A percentile compares a stretch with the other conserved stretches of the same genome.
phyloP scores from a whole-genome alignment of 768 basidiomycete genomes.

The Suillus weaverae region DNA sequence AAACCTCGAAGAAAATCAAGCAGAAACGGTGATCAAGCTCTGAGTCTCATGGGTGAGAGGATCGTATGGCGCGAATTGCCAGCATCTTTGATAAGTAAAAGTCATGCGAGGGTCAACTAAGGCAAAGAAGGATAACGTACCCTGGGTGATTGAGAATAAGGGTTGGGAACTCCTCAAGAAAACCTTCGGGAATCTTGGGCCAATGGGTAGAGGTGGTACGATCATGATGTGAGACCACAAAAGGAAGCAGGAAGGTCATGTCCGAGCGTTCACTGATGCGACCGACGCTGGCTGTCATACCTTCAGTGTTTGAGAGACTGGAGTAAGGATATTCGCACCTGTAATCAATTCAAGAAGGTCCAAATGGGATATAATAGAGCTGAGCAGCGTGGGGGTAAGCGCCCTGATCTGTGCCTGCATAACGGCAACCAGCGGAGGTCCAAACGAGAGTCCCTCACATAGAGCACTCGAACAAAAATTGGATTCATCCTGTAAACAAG shows the following conservation, averaged over 20 bases:
- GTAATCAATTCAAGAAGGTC: slow-evolving; percentile 10
- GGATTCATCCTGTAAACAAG: not conserved
- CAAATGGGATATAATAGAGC: slow-evolving; percentile 2
- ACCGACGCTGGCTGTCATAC: slow-evolving; percentile 1
- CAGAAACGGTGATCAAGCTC: not conserved
- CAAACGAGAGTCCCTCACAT: slow-evolving; percentile 2
- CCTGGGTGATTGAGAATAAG: slow-evolving; percentile 7
- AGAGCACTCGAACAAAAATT: not conserved
- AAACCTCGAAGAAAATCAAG: not conserved
- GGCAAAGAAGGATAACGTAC: not conserved
- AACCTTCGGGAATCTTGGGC: slow-evolving; percentile 8
- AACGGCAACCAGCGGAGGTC: not conserved
- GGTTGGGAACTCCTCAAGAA: not conserved
- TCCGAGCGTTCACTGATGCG: slow-evolving; percentile 1
- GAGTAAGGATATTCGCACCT: slow-evolving; percentile 1
- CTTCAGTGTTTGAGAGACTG: not conserved
- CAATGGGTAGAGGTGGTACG: slow-evolving; percentile 9
- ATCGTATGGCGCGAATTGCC: slow-evolving; percentile 13
- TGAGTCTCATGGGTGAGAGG: slow-evolving; percentile 6
- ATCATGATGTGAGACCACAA: slow-evolving; percentile 13
- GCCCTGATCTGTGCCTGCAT: slow-evolving; percentile 7
- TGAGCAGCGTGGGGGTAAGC: not conserved
- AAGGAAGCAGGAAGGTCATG: slow-evolving; percentile 11
- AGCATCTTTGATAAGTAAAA: slow-evolving; percentile 4
- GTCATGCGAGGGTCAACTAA: not conserved